Evolutionary conservation across 352 stramenopile species (phyloP).

Genomic region (Phytophthora megakarya): DNA sequence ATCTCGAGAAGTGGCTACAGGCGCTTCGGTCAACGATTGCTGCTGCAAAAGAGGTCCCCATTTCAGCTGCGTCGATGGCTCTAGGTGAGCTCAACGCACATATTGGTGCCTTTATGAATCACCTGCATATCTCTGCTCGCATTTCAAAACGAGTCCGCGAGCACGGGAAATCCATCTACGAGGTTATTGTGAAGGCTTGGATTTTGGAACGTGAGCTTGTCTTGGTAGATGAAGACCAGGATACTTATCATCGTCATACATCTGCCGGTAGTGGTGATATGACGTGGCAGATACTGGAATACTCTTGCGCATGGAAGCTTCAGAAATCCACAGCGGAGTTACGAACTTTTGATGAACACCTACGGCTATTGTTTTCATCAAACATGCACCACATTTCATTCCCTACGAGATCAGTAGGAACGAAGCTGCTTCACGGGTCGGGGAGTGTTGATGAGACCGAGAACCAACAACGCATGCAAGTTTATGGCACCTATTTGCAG

Average conservation of each 20-base stretch:
- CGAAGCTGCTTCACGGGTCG: no score
- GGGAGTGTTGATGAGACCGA: constrained; percentile 36
- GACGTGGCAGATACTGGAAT: constrained; percentile 70
- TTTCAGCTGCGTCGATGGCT: constrained; percentile 22
- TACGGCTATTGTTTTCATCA: constrained; percentile 49
- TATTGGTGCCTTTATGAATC: constrained; percentile 52
- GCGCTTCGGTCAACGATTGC: constrained; percentile 35
- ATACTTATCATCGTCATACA: background rate
- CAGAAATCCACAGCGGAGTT: constrained; percentile 54
- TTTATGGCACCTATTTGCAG: constrained; percentile 30
- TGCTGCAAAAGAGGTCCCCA: background rate
- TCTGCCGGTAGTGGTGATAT: constrained; percentile 14
- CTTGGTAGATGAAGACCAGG: constrained; percentile 12
- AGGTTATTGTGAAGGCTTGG: constrained; percentile 63
- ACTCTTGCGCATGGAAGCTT: constrained; percentile 59
- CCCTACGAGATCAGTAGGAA: constrained; percentile 36
- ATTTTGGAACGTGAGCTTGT: constrained; percentile 64
- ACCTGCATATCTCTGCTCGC: constrained; percentile 53
- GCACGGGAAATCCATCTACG: constrained; percentile 44
- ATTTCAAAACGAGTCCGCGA: constrained; percentile 39
- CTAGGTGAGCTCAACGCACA: constrained; percentile 45
- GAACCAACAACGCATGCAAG: constrained; percentile 40
- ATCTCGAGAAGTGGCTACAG: constrained; percentile 56
- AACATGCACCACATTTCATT: constrained; percentile 58
- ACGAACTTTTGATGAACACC: constrained; percentile 53